Evolutionary conservation across 2,329 filamentous ascomycete species (phyloP).

Genomic region (Colletotrichum sp.): DNA sequence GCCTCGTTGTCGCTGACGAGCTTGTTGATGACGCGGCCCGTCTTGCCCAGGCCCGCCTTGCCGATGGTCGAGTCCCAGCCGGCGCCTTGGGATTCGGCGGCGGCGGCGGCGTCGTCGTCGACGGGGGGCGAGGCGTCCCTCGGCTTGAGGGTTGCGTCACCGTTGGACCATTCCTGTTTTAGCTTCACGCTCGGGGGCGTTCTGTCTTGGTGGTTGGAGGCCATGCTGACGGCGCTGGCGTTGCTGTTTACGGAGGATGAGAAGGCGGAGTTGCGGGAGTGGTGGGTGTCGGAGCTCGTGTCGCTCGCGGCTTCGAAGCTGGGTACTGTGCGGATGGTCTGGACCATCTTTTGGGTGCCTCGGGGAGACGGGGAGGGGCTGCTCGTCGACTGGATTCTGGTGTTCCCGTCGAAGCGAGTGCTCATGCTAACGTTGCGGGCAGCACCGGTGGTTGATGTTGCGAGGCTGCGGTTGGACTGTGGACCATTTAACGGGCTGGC

Average conservation of each 20-base stretch:
- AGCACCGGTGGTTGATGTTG: conserved; percentile 43
- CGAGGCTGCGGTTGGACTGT: conserved; percentile 33
- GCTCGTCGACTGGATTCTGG: conserved; percentile 12
- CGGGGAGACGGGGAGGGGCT: conserved; percentile 25
- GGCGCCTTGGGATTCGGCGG: conserved; percentile 37
- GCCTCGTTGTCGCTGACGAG: conserved; percentile 82
- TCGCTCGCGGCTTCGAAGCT: conserved; percentile 56
- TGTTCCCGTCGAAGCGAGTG: conserved; percentile 32
- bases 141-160: conserved; percentile 6
- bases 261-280: conserved; percentile 53
- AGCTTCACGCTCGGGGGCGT: conserved; percentile 37
- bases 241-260: conserved; percentile 63
- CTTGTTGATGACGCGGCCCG: conserved; percentile 79
- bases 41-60: conserved; percentile 75
- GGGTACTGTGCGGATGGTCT: conserved; percentile 62
- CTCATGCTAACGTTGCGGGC: conserved; percentile 42
- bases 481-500: conserved; percentile 25
- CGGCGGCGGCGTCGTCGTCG: conserved; percentile 17
- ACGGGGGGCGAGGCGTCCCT: conserved; percentile 8
- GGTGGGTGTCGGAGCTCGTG: conserved; percentile 43
- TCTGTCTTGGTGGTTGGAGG: conserved; percentile 36
- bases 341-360: conserved; percentile 37
- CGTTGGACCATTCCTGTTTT: conserved; percentile 32
- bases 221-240: conserved; percentile 50
- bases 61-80: conserved; percentile 71